Evolutionary conservation across 2,329 filamentous ascomycete genomes (phyloP), one percentile per base, ranked within the genome.

Genomic region (Diaporthe sp.): DNA sequence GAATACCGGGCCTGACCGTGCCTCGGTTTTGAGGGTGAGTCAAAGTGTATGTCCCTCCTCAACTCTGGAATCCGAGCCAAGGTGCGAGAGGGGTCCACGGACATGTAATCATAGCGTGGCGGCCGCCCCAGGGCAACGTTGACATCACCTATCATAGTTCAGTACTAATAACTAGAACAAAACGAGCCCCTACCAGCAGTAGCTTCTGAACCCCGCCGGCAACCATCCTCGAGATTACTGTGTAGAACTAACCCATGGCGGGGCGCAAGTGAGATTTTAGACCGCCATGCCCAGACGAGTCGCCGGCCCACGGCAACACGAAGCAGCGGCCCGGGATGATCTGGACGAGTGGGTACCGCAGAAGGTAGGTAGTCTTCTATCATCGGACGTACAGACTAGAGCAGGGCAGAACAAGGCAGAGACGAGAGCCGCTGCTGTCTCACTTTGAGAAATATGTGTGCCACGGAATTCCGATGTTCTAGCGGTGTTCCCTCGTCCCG

Each of bases 401-500:
- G 34, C 65, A 70, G 58, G 13, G 19, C 19, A 57, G 17, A 17
- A 15, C 25, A 25, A 19, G 17, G 19, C 10, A 67, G 28, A n/a
- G 17, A 49, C 12, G 25, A 25, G 42, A 46, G 58, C 58, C 42
- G 60, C 39, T 31, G 31, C 31, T 70, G 65, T 70, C 46, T 70
- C 49, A 70, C 49, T 53, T 42, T 42, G 65, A 42, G 19, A 31
- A 31, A n/a, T n/a, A 51, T 42, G 13, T 55, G 65, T 70, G 49
- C 49, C 49, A 70, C 65, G 65, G 49, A 70, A 55, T 70, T 2
- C 65, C 49, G 42, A 55, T 42, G 49, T 70, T 70, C 65, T 70
- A 70, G 65, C 65, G 65, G 65, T 39, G n/a, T 55, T 70, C 65
- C 34, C 65, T 55, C 65, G 31, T n/a, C 34, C 49, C 31, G 1